A percentile compares a stretch with the other conserved stretches of the same genome.
Conservation (phyloP, 2,329 filamentous ascomycete genomes). For the Chaetomium strumarium region DNA sequence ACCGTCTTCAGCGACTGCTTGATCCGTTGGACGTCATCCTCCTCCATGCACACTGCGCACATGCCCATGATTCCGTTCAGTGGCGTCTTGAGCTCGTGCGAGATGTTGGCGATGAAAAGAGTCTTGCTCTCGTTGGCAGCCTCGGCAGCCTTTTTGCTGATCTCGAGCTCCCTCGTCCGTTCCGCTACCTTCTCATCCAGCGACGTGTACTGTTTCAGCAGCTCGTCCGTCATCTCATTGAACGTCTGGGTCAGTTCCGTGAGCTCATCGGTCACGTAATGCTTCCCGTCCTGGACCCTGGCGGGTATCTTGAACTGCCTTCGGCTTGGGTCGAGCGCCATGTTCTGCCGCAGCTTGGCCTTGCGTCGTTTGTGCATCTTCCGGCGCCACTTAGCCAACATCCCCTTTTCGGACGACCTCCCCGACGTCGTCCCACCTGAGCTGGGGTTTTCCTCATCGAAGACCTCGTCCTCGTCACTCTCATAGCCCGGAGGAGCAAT, state of each 20-base stretch:
- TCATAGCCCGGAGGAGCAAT: constrained; percentile 60
- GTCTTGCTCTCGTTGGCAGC: constrained; percentile 97
- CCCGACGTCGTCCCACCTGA: constrained; percentile 38
- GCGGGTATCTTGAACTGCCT: constrained; percentile 75
- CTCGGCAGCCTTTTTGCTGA: constrained; percentile 86
- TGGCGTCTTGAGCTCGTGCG: constrained; percentile 82
- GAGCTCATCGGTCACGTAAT: constrained; percentile 74
- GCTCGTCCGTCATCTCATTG: constrained; percentile 89
- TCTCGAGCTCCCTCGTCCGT: constrained; percentile 76
- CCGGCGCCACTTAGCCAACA: constrained; percentile 35
- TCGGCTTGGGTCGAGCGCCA: constrained; percentile 37
- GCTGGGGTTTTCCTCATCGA: constrained; percentile 42
- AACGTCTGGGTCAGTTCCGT: constrained; percentile 81
- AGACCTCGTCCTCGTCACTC: constrained; percentile 41
- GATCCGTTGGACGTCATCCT: constrained; percentile 70
- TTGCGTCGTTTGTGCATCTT: constrained; percentile 32
- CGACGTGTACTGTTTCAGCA: constrained; percentile 77
- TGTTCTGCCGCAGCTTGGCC: constrained; percentile 27
- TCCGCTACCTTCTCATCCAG: constrained; percentile 80
- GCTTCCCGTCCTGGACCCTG: constrained; percentile 70
- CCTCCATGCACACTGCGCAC: constrained; percentile 88
- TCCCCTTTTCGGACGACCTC: constrained; percentile 38
- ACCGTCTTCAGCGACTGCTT: constrained; percentile 81
- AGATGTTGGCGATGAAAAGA: constrained; percentile 93
- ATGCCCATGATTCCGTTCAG: constrained; percentile 94